Evolutionary conservation across 768 basidiomycete genomes (phyloP), one percentile per base, ranked within the genome.

Genomic region (Phylloporus rhodoxanthus): DNA sequence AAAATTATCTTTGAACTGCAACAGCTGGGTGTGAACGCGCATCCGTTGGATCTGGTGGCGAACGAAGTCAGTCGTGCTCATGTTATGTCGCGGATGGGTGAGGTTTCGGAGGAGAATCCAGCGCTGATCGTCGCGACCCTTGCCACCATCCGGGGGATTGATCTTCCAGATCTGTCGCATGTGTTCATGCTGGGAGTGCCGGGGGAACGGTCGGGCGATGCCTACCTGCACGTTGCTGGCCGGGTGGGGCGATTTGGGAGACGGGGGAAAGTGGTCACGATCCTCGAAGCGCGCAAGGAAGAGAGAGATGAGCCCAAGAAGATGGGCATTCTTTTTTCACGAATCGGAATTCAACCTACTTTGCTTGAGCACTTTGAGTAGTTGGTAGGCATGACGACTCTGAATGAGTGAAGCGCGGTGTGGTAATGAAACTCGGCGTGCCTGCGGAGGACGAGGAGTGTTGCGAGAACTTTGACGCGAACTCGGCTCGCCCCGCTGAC

Each of bases 241-340:
- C 79, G 87, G 11, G 84, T 83, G n/a, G 85, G 87, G 19, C 75
- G 87, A 51, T 84, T 86, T 62, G 82, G 83, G 39, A 66, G 77
- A 37, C 67, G 65, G 19, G 87, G 87, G 14, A 84, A 79, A 66
- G 84, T 87, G 45, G 71, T 90, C 50, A 80, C 74, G 23, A 70
- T 88, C 33, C 64, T 89, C 30, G 75, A 78, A 41, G 69, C 58
- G 52, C 50, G 51, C 20, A 52, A 67, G 46, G 69, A 60, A 33
- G 68, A 60, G 47, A 60, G 52, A 50, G 68, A 73, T 50, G 68
- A 65, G 23, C 64, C 71, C 39, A 71, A 66, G 65, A 59, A 56
- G 53, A 74, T 83, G 71, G 34, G 47, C 48, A 60, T 70, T 38
- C 70, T 82, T 47, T 62, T 81, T 50, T 66, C 67, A 32, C 69